Base-by-base conservation (phyloP, 2,329 filamentous ascomycete genomes). In the Thelonectria discophora region DNA sequence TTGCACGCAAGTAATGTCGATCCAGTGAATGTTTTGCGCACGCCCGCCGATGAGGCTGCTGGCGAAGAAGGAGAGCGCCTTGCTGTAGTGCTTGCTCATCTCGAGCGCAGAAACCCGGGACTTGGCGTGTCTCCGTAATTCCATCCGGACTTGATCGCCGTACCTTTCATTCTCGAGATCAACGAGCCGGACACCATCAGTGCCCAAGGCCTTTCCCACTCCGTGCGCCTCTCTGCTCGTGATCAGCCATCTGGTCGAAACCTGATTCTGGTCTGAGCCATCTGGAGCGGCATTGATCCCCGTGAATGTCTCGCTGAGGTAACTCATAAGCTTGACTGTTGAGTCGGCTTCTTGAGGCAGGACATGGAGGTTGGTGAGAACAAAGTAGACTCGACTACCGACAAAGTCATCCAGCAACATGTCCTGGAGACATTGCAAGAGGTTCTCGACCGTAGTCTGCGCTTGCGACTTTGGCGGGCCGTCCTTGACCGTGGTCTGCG, bases 21-120 rank as follows among this genome's bases (percentile, higher is more conserved):
- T 79, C 79, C 79, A 80, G 27, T 79, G 78, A 0, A 76, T 79
- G 50, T 79, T 80, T 8, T 79, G 77, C 0, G 79, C 79, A 32
- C 79, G 72, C 37, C 73, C 77, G 0, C 78, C 79, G 5, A 80
- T 78, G 3, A 80, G 66, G 52, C 78, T 80, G 39, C 77, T 77
- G 0, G 76, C 77, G 56, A 78, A 80, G 58, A 80, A 80, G 5
- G 76, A 71, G 2, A 80, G 70, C 1, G 79, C 79, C 50, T 76
- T 78, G 57, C 77, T 80, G 56, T 80, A 80, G 0, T 75, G 74
- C 53, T 80, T 80, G 11, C 72, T 65, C 10, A 66, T 65, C 0
- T 75, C 74, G 5, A 80, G 68, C 1, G 66, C 64, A 0, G 73
- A 49, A 0, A 80, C 73, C 49, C 75, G 77, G 39, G 74, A 72